Evolutionary conservation across 768 basidiomycete genomes (phyloP).

Genomic region (Pleurotus citrinopileatus): DNA sequence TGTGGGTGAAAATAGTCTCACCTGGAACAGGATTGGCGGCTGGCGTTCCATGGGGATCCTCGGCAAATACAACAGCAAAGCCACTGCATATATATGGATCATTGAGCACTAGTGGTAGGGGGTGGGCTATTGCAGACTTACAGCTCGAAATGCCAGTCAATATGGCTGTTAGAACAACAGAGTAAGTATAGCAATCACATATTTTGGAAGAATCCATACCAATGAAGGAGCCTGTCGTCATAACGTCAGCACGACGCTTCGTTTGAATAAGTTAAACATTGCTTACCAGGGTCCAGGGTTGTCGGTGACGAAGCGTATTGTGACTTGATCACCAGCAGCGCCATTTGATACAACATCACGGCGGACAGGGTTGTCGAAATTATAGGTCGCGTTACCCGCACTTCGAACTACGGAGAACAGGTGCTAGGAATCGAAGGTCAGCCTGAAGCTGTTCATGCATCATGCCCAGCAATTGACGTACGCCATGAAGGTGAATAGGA

Average conservation of each 20-base stretch:
- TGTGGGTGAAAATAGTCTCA: neutral
- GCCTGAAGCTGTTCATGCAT: too few species aligned
- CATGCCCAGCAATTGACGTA: too few species aligned
- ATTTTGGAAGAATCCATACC: neutral
- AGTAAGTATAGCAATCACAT: neutral
- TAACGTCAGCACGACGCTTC: neutral
- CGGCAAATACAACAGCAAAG: conserved; percentile 7
- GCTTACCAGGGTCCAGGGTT: conserved; percentile 54
- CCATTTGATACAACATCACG: conserved; percentile 47
- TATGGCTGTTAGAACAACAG: neutral
- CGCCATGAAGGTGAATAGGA: conserved; percentile 40
- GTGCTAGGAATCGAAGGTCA: conserved; percentile 24
- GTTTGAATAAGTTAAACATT: neutral
- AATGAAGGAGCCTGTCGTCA: conserved; percentile 1
- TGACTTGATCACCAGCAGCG: conserved; percentile 30
- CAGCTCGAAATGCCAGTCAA: conserved; percentile 10
- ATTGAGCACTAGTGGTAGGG: neutral
- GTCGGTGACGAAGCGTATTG: conserved; percentile 55
- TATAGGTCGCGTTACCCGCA: conserved; percentile 29
- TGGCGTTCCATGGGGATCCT: conserved; percentile 4
- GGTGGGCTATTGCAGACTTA: neutral
- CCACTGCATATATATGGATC: neutral
- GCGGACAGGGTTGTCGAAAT: conserved; percentile 46
- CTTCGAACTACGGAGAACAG: conserved; percentile 35
- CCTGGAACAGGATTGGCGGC: conserved; percentile 2